phyloP scores from a whole-genome alignment of 768 basidiomycete species.

The Lyophyllum semitale region DNA sequence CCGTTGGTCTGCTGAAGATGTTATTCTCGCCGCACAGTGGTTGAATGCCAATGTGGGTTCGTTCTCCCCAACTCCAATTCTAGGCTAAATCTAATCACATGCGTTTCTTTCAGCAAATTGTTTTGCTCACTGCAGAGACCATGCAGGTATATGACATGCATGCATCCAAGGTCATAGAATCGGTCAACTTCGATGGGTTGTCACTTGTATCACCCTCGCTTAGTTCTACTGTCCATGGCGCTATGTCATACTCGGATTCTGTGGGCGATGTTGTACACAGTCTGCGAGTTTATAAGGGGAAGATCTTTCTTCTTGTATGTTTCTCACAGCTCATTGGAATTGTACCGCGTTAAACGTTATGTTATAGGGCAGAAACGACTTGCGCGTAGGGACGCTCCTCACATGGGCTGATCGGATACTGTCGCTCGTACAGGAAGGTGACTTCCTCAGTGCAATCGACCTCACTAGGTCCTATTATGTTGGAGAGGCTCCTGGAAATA shows the following conservation, averaged over 20 bases:
- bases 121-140: conserved; percentile 54
- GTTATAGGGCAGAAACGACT: conserved; percentile 57
- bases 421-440: conserved; percentile 77
- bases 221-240: conserved; percentile 44
- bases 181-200: conserved; percentile 56
- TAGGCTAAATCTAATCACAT: neutral
- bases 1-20: conserved; percentile 60
- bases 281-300: conserved; percentile 83
- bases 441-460: conserved; percentile 90
- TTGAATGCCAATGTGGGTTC: conserved; percentile 81
- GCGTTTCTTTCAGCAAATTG: conserved; percentile 57
- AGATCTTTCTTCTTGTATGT: conserved; percentile 86
- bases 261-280: conserved; percentile 65
- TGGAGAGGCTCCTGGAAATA: conserved; percentile 80
- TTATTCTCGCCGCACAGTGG: conserved; percentile 83
- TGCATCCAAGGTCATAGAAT: conserved; percentile 60
- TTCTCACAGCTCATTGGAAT: neutral
- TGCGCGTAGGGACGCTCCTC: conserved; percentile 82
- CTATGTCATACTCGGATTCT: conserved; percentile 49
- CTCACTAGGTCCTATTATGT: conserved; percentile 81
- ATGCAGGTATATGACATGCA: conserved; percentile 75
- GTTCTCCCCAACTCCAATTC: conserved; percentile 16
- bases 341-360: conserved; percentile 8
- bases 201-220: conserved; percentile 57
- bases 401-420: conserved; percentile 96